phyloP scores from a whole-genome alignment of 768 basidiomycete genomes.

The Dendrothele bispora region DNA sequence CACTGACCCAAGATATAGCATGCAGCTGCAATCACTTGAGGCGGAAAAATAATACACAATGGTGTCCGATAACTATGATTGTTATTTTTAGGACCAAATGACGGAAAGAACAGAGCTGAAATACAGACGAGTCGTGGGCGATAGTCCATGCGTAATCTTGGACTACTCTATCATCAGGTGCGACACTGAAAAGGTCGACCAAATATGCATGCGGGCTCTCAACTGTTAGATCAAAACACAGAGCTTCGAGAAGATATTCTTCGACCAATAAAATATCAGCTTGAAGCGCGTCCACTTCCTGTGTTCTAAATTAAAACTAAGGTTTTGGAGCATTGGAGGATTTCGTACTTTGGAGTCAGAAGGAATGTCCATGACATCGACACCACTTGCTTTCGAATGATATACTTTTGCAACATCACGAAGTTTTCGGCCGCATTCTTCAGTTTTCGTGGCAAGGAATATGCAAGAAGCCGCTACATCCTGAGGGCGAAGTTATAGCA shows the following conservation, averaged over 20 bases:
- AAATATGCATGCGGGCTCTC: constrained; percentile 76
- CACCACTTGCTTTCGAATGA: constrained; percentile 62
- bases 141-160: constrained; percentile 86
- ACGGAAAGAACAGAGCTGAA: constrained; percentile 4
- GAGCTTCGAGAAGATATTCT: constrained; percentile 75
- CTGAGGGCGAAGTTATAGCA: constrained; percentile 35
- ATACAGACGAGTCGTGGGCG: constrained; percentile 81
- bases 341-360: constrained; percentile 63
- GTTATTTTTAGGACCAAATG: constrained; percentile 9
- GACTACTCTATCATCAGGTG: constrained; percentile 44
- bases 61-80: constrained; percentile 72
- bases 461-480: constrained; percentile 85
- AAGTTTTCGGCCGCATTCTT: constrained; percentile 85
- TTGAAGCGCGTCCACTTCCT: constrained; percentile 80
- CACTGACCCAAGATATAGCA: constrained; percentile 79
- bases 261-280: constrained; percentile 70
- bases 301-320: neutral
- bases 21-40: constrained; percentile 72
- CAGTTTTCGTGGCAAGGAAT: constrained; percentile 89
- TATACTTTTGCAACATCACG: constrained; percentile 81
- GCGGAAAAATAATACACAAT: constrained; percentile 67
- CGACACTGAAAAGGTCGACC: constrained; percentile 66
- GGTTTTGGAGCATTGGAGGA: neutral
- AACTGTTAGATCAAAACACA: constrained; percentile 85
- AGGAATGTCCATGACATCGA: constrained; percentile 55